Conservation (phyloP, 495 filamentous ascomycete species). For the Penicillium flavigenum region DNA sequence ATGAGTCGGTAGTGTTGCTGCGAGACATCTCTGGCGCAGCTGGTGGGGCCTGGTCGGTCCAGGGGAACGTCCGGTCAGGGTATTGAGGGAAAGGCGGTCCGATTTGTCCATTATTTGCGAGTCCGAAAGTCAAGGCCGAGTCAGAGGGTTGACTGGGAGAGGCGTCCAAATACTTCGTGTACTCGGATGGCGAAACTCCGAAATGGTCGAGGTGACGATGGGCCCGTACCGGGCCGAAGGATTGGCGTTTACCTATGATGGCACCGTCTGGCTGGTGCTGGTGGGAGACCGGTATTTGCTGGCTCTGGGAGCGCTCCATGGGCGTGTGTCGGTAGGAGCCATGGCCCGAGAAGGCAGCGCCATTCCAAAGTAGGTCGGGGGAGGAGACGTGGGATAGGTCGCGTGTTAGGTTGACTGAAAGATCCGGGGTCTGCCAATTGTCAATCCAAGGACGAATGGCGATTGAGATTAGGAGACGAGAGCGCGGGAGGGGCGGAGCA, state of each 20-base stretch:
- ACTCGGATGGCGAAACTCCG: conserved; percentile 46
- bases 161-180: conserved; percentile 40
- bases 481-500: conserved; percentile 20
- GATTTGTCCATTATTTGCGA: conserved; percentile 32
- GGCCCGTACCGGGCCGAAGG: conserved; percentile 33
- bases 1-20: conserved; percentile 44
- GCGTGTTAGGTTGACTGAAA: conserved; percentile 37
- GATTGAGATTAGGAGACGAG: conserved; percentile 24
- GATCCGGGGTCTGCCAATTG: conserved; percentile 51
- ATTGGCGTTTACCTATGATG: conserved; percentile 34
- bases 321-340: conserved; percentile 36
- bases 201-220: conserved; percentile 39
- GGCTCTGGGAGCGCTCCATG: conserved; percentile 49
- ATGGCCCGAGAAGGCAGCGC: conserved; percentile 21
- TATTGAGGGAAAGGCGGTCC: conserved; percentile 24
- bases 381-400: conserved; percentile 38
- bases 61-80: conserved; percentile 22
- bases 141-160: conserved; percentile 23
- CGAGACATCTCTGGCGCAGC: conserved; percentile 46
- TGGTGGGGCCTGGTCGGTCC: conserved; percentile 23
- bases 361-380: conserved; percentile 28
- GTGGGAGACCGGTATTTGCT: conserved; percentile 43
- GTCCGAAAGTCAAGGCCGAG: conserved; percentile 32
- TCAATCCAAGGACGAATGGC: conserved; percentile 45
- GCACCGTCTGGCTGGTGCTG: conserved; percentile 29